Percentiles rank a stretch among this genome's conserved stretches.
Conservation (phyloP, 208 protist species). For the Acanthamoeba healyi region DNA sequence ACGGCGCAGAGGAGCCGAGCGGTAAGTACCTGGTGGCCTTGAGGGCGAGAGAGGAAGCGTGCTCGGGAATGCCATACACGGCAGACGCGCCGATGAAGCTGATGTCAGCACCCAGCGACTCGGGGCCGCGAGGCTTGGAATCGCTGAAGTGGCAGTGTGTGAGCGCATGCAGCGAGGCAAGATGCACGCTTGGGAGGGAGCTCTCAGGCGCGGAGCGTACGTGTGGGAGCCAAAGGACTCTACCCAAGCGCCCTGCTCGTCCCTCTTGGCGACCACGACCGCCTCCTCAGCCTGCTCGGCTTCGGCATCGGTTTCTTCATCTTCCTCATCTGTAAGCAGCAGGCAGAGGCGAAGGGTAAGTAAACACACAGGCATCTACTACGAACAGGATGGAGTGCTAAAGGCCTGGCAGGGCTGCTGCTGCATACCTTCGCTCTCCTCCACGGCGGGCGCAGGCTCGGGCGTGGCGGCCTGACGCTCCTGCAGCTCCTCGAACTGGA, state of each 20-base stretch:
- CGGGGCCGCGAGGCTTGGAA: conserved; percentile 74
- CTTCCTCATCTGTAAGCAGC: neutral
- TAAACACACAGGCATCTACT: too few relatives aligned
- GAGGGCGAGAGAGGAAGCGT: conserved; percentile 94
- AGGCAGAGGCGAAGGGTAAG: too few relatives aligned
- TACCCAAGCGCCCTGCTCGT: conserved; percentile 82
- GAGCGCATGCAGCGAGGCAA: neutral
- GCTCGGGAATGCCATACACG: conserved; percentile 97
- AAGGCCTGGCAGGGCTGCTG: too few relatives aligned
- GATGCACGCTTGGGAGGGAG: too few relatives aligned
- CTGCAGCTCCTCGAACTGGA: conserved; percentile 83
- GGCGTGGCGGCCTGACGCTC: conserved; percentile 2
- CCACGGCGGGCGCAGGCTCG: neutral
- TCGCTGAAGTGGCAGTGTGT: neutral
- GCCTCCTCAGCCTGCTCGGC: neutral
- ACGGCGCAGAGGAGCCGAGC: neutral
- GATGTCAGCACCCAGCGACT: conserved; percentile 90
- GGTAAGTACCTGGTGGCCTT: conserved; percentile 79
- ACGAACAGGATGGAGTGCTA: too few relatives aligned
- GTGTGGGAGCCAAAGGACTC: conserved; percentile 86
- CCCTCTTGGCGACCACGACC: conserved; percentile 38
- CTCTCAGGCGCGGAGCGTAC: conserved; percentile 82
- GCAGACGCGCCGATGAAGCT: conserved; percentile 85
- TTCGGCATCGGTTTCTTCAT: neutral
- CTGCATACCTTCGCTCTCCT: neutral